Evolutionary conservation across 2,329 filamentous ascomycete genomes (phyloP), one percentile per base, ranked within the genome.

Genomic region (Neonectria sp.): DNA sequence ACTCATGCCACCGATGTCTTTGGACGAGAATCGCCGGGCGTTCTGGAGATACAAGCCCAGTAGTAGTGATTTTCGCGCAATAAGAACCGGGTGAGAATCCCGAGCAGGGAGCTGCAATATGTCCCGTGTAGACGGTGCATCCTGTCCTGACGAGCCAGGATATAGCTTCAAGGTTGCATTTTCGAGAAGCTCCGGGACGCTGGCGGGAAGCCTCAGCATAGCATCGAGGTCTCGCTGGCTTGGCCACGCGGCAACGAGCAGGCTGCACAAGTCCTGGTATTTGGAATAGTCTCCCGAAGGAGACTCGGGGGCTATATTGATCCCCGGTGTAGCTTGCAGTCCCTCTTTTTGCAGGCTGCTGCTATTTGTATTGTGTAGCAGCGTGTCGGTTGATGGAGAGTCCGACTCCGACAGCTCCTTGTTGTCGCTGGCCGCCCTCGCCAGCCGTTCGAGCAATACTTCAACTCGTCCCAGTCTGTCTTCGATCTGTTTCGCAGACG

Each of bases 41-140:
- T 37, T 12, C 35, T 37, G 35, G 2, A 86, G 68, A 29, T 79
- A 79, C 0, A 73, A 75, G 2, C 78, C 81, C 0, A 86, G 60
- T 2, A 79, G 53, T 2, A 86, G 74, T 60, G 86, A 74, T 25
- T 80, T 77, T 11, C 77, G 76, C 0, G 84, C 83, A n/a, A 86
- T 72, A 1, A 84, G 67, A 0, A 83, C 79, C 0, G 84, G 84
- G 63, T 84, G 82, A 3, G 74, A 69, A 4, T 70, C 65, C 3
- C 57, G 29, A 0, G 71, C 46, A 1, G 74, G 75, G 3, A 67
- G 25, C 6, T 60, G 55, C 4, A 86, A 74, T 12, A 84, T 65
- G 7, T 75, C 62, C 25, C 60, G 68, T 21, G 79, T 75, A 45
- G 68, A 64, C 67, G 46, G n/a, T 71, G 52, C 68, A 58, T 7